Percentiles rank a stretch among this genome's conserved stretches.
These are phyloP conservation scores for Echinochloa phyllopogon DNA, from an alignment of 176 grass and related monocot species.

Conservation along the genomic window DNA sequence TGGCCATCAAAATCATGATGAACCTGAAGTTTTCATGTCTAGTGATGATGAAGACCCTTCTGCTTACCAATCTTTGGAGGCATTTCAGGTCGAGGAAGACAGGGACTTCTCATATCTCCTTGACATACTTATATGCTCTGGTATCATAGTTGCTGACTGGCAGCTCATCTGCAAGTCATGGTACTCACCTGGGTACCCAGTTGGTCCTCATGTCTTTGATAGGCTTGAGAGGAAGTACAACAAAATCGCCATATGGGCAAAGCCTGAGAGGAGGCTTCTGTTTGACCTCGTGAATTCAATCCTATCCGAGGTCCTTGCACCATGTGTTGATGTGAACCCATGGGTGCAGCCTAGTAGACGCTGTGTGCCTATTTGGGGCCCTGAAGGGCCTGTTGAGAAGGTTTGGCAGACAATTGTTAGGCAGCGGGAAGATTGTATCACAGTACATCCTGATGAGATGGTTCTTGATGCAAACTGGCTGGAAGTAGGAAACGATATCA, in stretches of 20 bases:
- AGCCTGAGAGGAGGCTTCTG: constrained; percentile 61
- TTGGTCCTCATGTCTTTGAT: constrained; percentile 53
- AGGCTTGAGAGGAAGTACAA: constrained; percentile 80
- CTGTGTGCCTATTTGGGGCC: constrained; percentile 39
- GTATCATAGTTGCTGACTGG: constrained; percentile 49
- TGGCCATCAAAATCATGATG: constrained; percentile 36
- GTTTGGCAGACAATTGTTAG: constrained; percentile 58
- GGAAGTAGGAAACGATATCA: constrained; percentile 47
- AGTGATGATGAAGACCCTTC: constrained; percentile 48
- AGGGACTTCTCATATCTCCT: constrained; percentile 76
- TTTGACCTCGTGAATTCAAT: constrained; percentile 72
- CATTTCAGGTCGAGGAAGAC: constrained; percentile 67
- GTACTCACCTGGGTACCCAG: constrained; percentile 48
- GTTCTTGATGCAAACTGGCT: constrained; percentile 65
- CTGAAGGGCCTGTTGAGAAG: constrained; percentile 67
- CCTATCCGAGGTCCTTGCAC: constrained; percentile 59
- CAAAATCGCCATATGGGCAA: constrained; percentile 53
- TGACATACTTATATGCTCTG: constrained; percentile 66
- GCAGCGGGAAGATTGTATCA: constrained; percentile 44
- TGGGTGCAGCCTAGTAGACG: constrained; percentile 42
- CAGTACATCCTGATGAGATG: constrained; percentile 46
- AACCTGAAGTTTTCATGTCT: constrained; percentile 47
- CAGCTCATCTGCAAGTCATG: constrained; percentile 59
- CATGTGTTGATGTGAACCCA: constrained; percentile 51
- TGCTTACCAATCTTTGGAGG: constrained; percentile 50